Evolutionary conservation across 176 grass and related monocot species (phyloP).

Genomic region (Saccharum spontaneum): DNA sequence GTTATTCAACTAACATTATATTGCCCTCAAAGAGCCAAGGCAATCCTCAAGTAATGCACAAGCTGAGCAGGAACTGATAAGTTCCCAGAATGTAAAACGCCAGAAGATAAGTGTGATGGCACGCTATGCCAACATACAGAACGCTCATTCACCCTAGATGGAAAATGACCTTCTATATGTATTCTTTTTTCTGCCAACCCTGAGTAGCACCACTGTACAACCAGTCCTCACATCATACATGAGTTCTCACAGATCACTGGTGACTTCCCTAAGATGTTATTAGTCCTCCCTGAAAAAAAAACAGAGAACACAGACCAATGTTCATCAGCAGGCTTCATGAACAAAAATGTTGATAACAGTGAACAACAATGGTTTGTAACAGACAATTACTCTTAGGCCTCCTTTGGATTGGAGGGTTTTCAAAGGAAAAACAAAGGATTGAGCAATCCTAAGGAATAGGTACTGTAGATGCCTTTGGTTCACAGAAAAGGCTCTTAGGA

Average conservation of each 20-base stretch:
- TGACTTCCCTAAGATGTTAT: background rate
- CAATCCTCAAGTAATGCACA: conserved; percentile 22
- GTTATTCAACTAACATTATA: conserved; percentile 40
- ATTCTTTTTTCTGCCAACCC: background rate
- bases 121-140: conserved; percentile 19
- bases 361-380: background rate
- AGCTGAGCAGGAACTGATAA: conserved; percentile 29
- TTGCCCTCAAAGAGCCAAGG: conserved; percentile 6
- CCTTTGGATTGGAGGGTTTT: too few relatives aligned
- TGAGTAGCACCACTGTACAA: conserved; percentile 38
- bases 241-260: conserved; percentile 10
- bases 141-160: conserved; percentile 27
- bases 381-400: background rate
- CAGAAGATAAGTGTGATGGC: conserved; percentile 19
- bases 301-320: background rate
- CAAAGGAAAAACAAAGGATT: too few relatives aligned
- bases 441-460: too few relatives aligned
- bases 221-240: conserved; percentile 18
- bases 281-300: conserved; percentile 55
- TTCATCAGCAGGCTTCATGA: background rate
- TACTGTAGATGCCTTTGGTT: too few relatives aligned
- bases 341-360: background rate
- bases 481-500: too few relatives aligned
- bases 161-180: conserved; percentile 19
- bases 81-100: conserved; percentile 26